Base-by-base conservation (phyloP, 2,329 filamentous ascomycete genomes). In the Chalaropsis ovoidea region DNA sequence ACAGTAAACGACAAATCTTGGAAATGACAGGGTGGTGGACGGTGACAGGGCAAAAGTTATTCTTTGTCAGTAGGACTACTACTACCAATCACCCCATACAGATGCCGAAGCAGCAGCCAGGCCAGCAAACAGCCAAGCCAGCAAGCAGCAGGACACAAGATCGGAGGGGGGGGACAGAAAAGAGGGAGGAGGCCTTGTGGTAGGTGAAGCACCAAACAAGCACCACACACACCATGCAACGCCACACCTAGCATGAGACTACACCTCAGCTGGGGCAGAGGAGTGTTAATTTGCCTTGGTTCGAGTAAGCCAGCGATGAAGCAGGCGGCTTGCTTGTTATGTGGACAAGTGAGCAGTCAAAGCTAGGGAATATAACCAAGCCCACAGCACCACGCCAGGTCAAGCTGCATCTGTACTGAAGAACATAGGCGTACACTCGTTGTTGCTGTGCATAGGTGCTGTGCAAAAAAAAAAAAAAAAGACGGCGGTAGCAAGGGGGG, bases 21-120 rank as follows among this genome's bases (percentile, higher is more conserved):
- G 24, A 58, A 58, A 58, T 58, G 54, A 39, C 54, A 58, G 54
- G 54, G 54, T 39, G 47, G 54, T n/a, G 27, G 24, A 58, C 8
- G 17, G 54, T 31, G 19, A n/a, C 27, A 58, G 31, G 54, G 24
- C 54, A 31, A 58, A 58, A 35, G 54, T 58, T 58, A 13, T 31
- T 35, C 13, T 31, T 35, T 22, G 31, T n/a, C 27, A 58, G 54
- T 58, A 58, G 24, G n/a, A n/a, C n/a, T 35, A 39, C 27, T 35
- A 39, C 52, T 58, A 58, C 54, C 31, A 58, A 47, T 47, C 31
- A 58, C 7, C n/a, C 27, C 24, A 17, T 19, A 31, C 54, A n/a
- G 54, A 22, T 35, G 39, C 27, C 17, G 31, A 17, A 17, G 52
- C 47, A 13, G 19, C 19, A 24, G 10, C 19, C 43, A 47, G n/a